A percentile compares a stretch with the other conserved stretches of the same genome.
phyloP scores from a whole-genome alignment of 202 grass and related monocot genomes.

The Miscanthus sacchariflorus region DNA sequence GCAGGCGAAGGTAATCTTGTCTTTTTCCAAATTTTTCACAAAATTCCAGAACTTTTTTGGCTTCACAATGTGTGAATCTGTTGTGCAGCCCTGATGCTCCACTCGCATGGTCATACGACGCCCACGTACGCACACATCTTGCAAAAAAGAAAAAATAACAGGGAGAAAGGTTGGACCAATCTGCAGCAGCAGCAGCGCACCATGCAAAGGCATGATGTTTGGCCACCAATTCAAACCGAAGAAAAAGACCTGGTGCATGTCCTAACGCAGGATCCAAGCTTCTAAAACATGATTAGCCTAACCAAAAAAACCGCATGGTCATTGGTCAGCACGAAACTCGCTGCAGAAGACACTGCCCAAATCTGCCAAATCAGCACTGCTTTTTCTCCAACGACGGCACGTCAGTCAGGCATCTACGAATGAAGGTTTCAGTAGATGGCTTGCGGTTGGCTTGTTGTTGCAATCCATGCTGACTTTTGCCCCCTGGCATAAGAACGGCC shows the following conservation, averaged over 20 bases:
- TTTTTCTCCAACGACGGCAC: constrained; percentile 35
- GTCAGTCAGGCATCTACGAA: neutral
- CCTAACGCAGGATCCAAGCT: neutral
- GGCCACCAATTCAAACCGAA: constrained; percentile 67
- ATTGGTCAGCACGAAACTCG: constrained; percentile 8
- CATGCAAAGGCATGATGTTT: constrained; percentile 44
- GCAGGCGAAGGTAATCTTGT: neutral
- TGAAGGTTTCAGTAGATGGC: constrained; percentile 47
- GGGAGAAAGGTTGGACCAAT: constrained; percentile 46
- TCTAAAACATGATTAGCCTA: constrained; percentile 44
- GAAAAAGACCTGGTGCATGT: constrained; percentile 37
- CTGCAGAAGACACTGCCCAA: constrained; percentile 2
- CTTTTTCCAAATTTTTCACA: neutral
- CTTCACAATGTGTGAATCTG: constrained; percentile 49
- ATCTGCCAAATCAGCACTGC: constrained; percentile 7
- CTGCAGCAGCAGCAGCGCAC: constrained; percentile 37
- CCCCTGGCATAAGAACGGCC: neutral
- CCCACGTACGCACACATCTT: constrained; percentile 42
- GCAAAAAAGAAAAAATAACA: neutral
- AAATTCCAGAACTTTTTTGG: constrained; percentile 21
- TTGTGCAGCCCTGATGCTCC: constrained; percentile 24
- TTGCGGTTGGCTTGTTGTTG: constrained; percentile 42
- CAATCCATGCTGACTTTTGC: constrained; percentile 41
- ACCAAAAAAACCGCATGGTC: neutral
- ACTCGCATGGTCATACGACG: constrained; percentile 21